Evolutionary conservation across 176 grass and related monocot genomes (phyloP).

Genomic region (Carex myosuroides): DNA sequence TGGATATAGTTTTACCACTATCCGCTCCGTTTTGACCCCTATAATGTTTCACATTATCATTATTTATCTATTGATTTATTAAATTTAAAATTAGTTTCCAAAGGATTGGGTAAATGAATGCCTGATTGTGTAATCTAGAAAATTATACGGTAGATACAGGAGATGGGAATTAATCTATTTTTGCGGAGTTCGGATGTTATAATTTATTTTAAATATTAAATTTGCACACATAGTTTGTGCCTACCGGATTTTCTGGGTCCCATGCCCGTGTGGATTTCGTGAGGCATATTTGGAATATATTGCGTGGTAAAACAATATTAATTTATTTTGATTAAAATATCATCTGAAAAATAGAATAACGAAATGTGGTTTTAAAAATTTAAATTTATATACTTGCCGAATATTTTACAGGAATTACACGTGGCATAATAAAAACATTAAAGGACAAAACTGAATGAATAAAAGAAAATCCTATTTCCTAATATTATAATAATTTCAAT

Average conservation of each 20-base stretch:
- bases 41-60: background rate
- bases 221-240: background rate
- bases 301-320: background rate
- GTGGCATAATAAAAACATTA: background rate
- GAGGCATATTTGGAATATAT: background rate
- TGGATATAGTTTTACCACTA: no score
- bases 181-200: background rate
- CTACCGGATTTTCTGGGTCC: background rate
- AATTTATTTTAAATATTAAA: background rate
- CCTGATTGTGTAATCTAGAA: background rate
- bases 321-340: background rate
- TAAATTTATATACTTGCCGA: no score
- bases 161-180: background rate
- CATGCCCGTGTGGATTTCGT: background rate
- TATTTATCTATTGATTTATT: background rate
- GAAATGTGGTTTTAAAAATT: no score
- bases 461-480: background rate
- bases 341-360: background rate
- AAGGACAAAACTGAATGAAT: background rate
- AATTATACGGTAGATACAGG: background rate
- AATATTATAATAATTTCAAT: background rate
- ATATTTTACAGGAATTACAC: no score
- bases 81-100: background rate
- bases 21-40: no score
- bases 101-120: slow-evolving; percentile 3